Percentiles rank a stretch among this genome's conserved stretches.
Conservation (phyloP, 805 yeast species). For the Candida koratica region DNA sequence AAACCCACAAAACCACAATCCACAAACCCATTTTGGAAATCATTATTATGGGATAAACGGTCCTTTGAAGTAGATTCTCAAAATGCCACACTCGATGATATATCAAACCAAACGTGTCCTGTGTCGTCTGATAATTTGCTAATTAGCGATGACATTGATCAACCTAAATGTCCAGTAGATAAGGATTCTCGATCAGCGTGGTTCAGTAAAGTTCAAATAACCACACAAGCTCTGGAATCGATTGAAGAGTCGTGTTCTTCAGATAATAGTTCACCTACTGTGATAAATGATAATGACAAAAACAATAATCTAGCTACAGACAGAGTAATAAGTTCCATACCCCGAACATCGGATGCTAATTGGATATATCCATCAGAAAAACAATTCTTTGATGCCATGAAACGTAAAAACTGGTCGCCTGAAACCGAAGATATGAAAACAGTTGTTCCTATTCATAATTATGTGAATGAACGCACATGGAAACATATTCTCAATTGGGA, state of each 20-base stretch:
- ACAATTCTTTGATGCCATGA: conserved; percentile 93
- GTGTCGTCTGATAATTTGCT: not conserved
- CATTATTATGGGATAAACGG: conserved; percentile 9
- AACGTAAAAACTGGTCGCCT: conserved; percentile 85
- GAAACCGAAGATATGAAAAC: conserved; percentile 77
- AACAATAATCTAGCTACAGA: conserved; percentile 56
- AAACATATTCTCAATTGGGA: conserved; percentile 82
- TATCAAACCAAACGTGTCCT: conserved; percentile 1
- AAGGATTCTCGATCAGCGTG: conserved; percentile 36
- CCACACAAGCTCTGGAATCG: conserved; percentile 32
- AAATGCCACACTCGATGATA: no score
- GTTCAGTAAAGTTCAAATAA: conserved; percentile 32
- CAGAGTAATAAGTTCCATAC: conserved; percentile 76
- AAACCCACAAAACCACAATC: not conserved
- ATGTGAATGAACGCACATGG: conserved; percentile 95
- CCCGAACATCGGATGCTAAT: conserved; percentile 64
- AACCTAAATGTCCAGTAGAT: conserved; percentile 25
- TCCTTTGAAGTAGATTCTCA: no score
- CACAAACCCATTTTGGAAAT: conserved; percentile 3
- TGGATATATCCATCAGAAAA: conserved; percentile 97
- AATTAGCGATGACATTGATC: conserved; percentile 8
- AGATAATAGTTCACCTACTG: conserved; percentile 13
- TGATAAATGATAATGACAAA: conserved; percentile 35
- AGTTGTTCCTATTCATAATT: conserved; percentile 90
- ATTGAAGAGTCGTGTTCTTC: conserved; percentile 27